These are phyloP conservation scores for Alliaria petiolata DNA, from an alignment of 345 rosid genomes.

Conservation along the genomic window DNA sequence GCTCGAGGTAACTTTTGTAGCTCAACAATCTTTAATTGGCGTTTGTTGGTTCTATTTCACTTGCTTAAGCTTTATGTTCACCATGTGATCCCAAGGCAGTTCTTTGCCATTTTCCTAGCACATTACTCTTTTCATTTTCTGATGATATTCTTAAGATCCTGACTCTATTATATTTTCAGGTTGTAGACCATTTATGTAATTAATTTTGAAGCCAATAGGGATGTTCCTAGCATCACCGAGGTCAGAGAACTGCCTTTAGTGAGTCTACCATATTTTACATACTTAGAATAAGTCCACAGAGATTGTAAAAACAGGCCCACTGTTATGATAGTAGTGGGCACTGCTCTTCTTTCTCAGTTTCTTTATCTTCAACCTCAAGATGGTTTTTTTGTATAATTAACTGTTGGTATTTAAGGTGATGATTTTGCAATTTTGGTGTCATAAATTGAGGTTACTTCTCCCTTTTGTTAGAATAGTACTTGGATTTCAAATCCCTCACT, in stretches of 20 bases:
- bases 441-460: background rate
- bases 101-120: too few relatives aligned
- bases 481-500: background rate
- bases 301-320: too few relatives aligned
- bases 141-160: background rate
- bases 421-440: too few relatives aligned
- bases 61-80: slow-evolving; percentile 1
- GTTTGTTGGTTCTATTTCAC: background rate
- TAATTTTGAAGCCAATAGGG: slow-evolving; percentile 96
- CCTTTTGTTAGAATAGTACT: too few relatives aligned
- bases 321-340: too few relatives aligned
- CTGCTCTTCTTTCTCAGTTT: too few relatives aligned
- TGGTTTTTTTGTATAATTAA: too few relatives aligned
- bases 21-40: too few relatives aligned
- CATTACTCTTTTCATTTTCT: background rate
- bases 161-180: slow-evolving; percentile 52
- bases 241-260: slow-evolving; percentile 83
- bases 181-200: slow-evolving; percentile 85
- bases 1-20: slow-evolving; percentile 68
- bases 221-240: slow-evolving; percentile 90
- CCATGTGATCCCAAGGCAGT: too few relatives aligned
- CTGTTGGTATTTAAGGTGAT: too few relatives aligned
- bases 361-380: too few relatives aligned
- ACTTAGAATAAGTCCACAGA: too few relatives aligned
- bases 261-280: slow-evolving; percentile 91